These are phyloP conservation scores for Diplodia corticola DNA, from an alignment of 2,329 filamentous ascomycete genomes.

Conservation along the genomic window DNA sequence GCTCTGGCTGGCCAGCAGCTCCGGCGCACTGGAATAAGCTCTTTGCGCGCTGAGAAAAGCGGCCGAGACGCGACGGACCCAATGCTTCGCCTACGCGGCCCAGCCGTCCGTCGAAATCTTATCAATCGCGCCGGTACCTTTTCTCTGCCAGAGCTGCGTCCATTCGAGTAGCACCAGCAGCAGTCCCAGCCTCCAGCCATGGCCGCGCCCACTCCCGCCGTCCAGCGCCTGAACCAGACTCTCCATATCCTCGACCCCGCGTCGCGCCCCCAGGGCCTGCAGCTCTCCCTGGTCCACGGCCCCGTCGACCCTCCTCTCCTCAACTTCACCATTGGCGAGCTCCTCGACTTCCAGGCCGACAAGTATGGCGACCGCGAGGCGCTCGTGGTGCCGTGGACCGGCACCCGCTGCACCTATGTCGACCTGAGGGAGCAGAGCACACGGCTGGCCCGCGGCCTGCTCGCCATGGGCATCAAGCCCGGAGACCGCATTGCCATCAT, in stretches of 20 bases:
- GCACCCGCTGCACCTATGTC: constrained; percentile 67
- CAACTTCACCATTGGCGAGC: constrained; percentile 69
- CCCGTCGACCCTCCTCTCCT: constrained; percentile 68
- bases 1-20: not conserved
- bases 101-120: not conserved
- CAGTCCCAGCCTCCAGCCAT: not conserved
- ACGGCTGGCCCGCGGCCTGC: constrained; percentile 48
- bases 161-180: not conserved
- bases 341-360: constrained; percentile 69
- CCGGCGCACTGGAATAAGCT: not conserved
- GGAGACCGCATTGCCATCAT: constrained; percentile 75
- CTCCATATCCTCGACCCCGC: constrained; percentile 14
- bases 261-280: constrained; percentile 13
- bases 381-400: constrained; percentile 74
- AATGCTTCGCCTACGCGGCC: not conserved
- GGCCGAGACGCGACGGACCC: not conserved
- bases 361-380: constrained; percentile 57
- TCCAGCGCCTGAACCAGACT: constrained; percentile 19
- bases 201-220: constrained; percentile 6
- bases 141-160: not conserved
- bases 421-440: constrained; percentile 43
- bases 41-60: not conserved
- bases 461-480: constrained; percentile 65
- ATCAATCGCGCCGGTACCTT: constrained; percentile 1
- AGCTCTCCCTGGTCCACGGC: constrained; percentile 62